phyloP scores from a whole-genome alignment of 2,329 filamentous ascomycete species.

The Colletotrichum musae region DNA sequence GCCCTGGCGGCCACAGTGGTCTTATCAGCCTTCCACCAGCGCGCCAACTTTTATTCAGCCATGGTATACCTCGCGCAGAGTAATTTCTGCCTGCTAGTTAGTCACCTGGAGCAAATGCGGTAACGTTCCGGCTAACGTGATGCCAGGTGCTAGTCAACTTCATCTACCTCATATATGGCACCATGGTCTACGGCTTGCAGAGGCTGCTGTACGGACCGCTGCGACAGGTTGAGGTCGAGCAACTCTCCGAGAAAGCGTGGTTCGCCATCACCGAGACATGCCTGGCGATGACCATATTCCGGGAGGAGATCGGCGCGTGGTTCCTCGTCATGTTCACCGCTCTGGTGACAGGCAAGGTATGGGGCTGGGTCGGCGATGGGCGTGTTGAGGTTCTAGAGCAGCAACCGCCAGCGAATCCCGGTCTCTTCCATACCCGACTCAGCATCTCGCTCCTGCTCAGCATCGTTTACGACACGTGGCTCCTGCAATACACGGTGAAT shows the following conservation, averaged over 20 bases:
- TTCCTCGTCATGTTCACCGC: conserved; percentile 97
- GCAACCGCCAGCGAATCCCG: conserved; percentile 90
- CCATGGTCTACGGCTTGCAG: conserved; percentile 88
- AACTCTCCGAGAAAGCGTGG: conserved; percentile 98
- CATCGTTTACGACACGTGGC: conserved; percentile 82
- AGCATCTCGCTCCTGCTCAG: conserved; percentile 84
- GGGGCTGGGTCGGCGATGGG: conserved; percentile 98
- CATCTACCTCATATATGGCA: conserved; percentile 83
- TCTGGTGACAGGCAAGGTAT: conserved; percentile 93
- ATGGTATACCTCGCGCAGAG: conserved; percentile 97
- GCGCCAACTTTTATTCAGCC: conserved; percentile 98
- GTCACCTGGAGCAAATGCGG: conserved; percentile 46
- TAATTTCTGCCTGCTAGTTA: conserved; percentile 92
- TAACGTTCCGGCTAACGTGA: conserved; percentile 13
- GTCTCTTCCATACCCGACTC: conserved; percentile 88
- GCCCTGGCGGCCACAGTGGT: conserved; percentile 88
- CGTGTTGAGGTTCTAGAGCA: conserved; percentile 95
- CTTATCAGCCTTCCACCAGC: conserved; percentile 91
- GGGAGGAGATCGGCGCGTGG: conserved; percentile 94
- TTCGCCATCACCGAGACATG: conserved; percentile 98
- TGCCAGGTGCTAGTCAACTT: conserved; percentile 90
- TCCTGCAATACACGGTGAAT: conserved; percentile 85
- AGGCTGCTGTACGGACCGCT: conserved; percentile 91
- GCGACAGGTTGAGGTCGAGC: conserved; percentile 94
- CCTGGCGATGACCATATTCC: conserved; percentile 97